Conservation (phyloP, 345 rosid genomes). For the Hibiscus syriacus region DNA sequence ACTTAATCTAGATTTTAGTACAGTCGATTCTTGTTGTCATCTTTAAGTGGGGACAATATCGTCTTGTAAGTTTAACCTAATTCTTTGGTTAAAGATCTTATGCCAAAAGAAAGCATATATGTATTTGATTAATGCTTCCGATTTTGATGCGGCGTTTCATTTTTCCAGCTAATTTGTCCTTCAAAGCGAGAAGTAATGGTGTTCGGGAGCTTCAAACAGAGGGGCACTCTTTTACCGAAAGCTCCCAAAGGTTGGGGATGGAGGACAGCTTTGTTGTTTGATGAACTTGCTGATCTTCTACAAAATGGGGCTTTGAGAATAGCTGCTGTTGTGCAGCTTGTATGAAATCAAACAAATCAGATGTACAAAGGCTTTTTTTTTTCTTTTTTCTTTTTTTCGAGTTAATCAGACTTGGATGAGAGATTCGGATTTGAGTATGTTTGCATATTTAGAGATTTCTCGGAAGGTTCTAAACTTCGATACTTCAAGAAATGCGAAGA, state of each 20-base stretch:
- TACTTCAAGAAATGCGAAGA: neutral
- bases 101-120: neutral
- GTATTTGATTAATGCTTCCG: neutral
- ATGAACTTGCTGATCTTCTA: constrained; percentile 84
- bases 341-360: constrained; percentile 26
- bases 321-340: constrained; percentile 85
- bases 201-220: constrained; percentile 80
- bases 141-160: neutral
- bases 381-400: neutral
- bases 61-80: neutral
- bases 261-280: constrained; percentile 80
- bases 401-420: neutral
- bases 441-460: neutral
- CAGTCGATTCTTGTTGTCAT: neutral
- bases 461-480: neutral
- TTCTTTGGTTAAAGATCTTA: neutral
- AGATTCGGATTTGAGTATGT: neutral
- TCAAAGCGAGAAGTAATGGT: constrained; percentile 93
- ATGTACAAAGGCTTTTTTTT: neutral
- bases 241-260: constrained; percentile 99
- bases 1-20: neutral
- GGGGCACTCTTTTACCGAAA: constrained; percentile 83
- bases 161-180: constrained; percentile 70
- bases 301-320: constrained; percentile 77
- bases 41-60: neutral